Evolutionary conservation across 345 rosid species (phyloP).

Genomic region (Lumnitzera racemosa): DNA sequence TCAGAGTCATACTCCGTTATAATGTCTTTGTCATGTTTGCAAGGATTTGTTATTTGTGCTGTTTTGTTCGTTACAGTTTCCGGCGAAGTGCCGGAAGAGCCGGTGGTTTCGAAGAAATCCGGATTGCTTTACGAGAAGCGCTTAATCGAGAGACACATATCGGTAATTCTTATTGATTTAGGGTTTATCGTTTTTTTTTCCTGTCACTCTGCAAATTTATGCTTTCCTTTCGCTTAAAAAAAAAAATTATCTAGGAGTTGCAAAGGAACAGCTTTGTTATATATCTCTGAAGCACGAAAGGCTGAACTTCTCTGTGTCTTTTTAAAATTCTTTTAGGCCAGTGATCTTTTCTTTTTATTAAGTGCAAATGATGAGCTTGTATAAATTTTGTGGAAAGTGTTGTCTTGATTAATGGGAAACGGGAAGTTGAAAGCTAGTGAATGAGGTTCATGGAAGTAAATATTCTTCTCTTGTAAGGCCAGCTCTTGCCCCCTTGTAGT

Average conservation of each 20-base stretch:
- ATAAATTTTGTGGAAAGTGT: no score
- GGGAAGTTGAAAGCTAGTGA: no score
- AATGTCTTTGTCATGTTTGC: neutral
- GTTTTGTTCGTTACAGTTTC: slow-evolving; percentile 43
- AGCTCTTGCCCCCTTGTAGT: no score
- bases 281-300: no score
- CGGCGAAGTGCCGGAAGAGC: slow-evolving; percentile 91
- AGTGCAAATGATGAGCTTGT: no score
- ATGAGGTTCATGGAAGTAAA: no score
- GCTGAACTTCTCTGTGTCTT: no score
- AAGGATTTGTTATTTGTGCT: slow-evolving; percentile 2
- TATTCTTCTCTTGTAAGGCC: no score
- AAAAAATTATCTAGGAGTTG: neutral
- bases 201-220: neutral
- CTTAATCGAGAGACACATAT: slow-evolving; percentile 75
- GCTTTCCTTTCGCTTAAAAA: neutral
- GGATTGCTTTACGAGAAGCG: slow-evolving; percentile 90
- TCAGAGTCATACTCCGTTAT: neutral
- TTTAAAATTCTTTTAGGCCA: no score
- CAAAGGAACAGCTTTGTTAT: no score
- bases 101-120: slow-evolving; percentile 72
- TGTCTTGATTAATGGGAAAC: no score
- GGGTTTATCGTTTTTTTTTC: slow-evolving; percentile 20
- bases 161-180: slow-evolving; percentile 32
- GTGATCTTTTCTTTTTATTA: no score